Percentiles rank a stretch among this genome's conserved stretches.
phyloP scores from a whole-genome alignment of 208 protist genomes.

The Trypanosomatidae sp. region DNA sequence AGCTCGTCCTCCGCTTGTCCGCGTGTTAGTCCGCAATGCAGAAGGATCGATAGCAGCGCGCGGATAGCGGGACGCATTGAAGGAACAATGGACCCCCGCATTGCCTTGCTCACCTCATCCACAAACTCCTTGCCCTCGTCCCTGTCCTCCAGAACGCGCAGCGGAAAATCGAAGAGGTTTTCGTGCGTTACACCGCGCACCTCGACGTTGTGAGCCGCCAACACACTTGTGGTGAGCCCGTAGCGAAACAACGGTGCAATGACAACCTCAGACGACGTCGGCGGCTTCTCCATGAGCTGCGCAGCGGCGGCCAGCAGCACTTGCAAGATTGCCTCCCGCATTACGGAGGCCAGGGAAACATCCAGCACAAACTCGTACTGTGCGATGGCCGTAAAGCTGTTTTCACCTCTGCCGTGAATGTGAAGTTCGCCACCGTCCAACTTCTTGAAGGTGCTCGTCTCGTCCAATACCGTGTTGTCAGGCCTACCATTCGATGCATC shows the following conservation, averaged over 20 bases:
- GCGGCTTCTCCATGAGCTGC: conserved; percentile 38
- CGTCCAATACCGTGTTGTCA: conserved; percentile 42
- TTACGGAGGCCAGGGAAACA: conserved; percentile 33
- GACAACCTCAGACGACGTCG: conserved; percentile 23
- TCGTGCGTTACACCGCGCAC: conserved; percentile 31
- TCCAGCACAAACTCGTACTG: conserved; percentile 71
- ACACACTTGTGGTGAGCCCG: conserved; percentile 54
- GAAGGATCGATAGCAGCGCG: conserved; percentile 79
- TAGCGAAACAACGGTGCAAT: conserved; percentile 65
- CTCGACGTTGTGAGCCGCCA: conserved; percentile 51
- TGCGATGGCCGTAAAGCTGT: conserved; percentile 67
- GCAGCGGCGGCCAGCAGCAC: conserved; percentile 47
- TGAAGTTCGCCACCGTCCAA: conserved; percentile 57
- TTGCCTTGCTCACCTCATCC: conserved; percentile 63
- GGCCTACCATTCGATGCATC: conserved; percentile 26
- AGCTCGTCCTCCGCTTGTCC: conserved; percentile 81
- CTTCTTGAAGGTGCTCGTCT: conserved; percentile 46
- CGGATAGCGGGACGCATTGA: conserved; percentile 84
- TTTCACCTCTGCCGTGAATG: conserved; percentile 67
- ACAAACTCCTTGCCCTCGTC: conserved; percentile 64
- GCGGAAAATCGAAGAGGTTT: conserved; percentile 33
- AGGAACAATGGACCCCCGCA: conserved; percentile 66
- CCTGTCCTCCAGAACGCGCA: conserved; percentile 56
- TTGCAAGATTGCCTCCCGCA: conserved; percentile 51
- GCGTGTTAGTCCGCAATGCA: conserved; percentile 64